phyloP scores from a whole-genome alignment of 2,329 filamentous ascomycete species.

The Ceratocystis albifundus region DNA sequence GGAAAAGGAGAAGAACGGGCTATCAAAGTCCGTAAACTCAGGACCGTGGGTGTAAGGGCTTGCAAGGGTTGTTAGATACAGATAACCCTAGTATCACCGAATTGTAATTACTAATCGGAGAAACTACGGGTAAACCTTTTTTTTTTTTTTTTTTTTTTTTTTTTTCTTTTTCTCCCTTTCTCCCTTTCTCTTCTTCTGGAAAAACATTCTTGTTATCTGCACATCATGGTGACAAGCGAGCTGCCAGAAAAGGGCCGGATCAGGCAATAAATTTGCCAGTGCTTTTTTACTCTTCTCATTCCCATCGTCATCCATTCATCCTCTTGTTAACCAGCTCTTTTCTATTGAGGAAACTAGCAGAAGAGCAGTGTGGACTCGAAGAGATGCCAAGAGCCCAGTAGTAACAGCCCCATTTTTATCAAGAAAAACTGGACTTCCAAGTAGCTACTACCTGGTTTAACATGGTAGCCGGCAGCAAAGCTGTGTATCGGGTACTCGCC shows the following conservation, averaged over 20 bases:
- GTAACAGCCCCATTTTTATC: not conserved
- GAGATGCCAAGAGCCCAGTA: not conserved
- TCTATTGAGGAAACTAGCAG: not conserved
- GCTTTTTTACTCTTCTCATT: not conserved
- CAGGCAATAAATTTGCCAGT: not conserved
- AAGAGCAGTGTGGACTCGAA: not conserved
- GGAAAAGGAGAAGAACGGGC: not conserved
- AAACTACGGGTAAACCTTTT: no score
- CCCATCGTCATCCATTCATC: not conserved
- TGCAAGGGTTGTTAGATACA: not conserved
- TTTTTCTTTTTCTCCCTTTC: no score
- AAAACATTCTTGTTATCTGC: not conserved
- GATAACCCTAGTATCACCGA: not conserved
- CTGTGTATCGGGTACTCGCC: conserved; percentile 1
- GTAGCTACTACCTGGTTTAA: not conserved
- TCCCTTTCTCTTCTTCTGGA: no score
- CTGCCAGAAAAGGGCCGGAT: not conserved
- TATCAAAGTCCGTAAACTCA: not conserved
- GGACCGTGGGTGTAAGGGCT: not conserved
- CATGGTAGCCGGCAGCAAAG: conserved; percentile 1
- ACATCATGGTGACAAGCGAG: not conserved
- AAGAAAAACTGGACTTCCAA: conserved; percentile 1
- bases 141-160: no score
- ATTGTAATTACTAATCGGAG: not conserved
- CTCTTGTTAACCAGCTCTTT: not conserved